A percentile compares a stretch with the other conserved stretches of the same genome.
phyloP scores from a whole-genome alignment of 2,329 filamentous ascomycete species.

The Fusarium luffae region DNA sequence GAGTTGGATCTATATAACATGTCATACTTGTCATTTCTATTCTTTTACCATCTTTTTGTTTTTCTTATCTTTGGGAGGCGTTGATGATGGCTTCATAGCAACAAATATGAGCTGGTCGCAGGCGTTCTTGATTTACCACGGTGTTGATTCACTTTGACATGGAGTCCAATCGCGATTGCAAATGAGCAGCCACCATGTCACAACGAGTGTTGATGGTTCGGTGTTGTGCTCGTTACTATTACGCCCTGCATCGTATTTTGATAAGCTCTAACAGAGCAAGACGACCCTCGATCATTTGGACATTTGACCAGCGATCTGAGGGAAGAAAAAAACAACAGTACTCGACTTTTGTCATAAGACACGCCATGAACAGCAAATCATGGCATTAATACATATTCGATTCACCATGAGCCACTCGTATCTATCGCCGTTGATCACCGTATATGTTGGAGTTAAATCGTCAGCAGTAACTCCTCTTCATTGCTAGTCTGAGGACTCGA shows the following conservation, averaged over 20 bases:
- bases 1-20: conserved; percentile 10
- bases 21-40: not conserved
- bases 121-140: not conserved
- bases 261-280: not conserved
- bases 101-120: conserved; percentile 21
- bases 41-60: not conserved
- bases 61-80: conserved; percentile 25
- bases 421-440: conserved; percentile 5
- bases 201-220: not conserved
- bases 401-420: conserved; percentile 17
- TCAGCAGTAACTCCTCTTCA: conserved; percentile 32
- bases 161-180: not conserved
- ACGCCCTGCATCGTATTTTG: not conserved
- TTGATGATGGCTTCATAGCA: conserved; percentile 33
- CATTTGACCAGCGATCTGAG: not conserved
- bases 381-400: not conserved
- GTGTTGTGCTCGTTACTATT: not conserved
- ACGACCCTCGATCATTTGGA: conserved; percentile 8
- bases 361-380: not conserved
- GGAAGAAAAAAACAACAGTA: not conserved
- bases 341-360: not conserved
- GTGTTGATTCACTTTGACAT: not conserved
- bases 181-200: not conserved
- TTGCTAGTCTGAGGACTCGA: conserved; percentile 27
- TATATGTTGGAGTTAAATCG: not conserved